Conservation (phyloP, 2,329 filamentous ascomycete genomes). For the Ramichloridium luteum region DNA sequence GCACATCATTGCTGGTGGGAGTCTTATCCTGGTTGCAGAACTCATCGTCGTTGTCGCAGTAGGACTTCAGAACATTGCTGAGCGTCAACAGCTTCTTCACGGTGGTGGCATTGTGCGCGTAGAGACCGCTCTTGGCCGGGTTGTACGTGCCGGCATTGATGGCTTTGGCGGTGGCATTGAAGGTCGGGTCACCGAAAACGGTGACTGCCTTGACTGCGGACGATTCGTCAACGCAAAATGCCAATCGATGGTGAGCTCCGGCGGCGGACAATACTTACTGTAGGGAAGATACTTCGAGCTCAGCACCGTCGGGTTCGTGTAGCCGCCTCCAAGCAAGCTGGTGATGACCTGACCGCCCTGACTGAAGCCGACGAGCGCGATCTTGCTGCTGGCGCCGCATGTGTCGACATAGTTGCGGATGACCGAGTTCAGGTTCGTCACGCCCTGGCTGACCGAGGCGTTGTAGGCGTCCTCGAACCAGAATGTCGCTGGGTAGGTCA, state of each 20-base stretch:
- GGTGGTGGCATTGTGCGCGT: neutral
- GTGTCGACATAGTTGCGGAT: constrained; percentile 28
- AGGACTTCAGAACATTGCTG: neutral
- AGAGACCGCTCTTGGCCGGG: neutral
- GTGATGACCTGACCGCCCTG: neutral
- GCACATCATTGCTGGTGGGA: neutral
- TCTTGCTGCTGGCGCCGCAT: neutral
- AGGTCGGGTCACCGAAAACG: constrained; percentile 1
- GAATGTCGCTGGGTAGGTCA: too few relatives aligned
- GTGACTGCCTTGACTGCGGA: too few relatives aligned
- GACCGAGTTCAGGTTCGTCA: neutral
- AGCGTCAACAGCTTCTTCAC: neutral
- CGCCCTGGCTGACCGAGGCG: neutral
- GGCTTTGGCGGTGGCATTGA: neutral
- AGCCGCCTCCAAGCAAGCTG: neutral
- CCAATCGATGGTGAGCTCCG: too few relatives aligned
- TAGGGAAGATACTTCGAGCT: neutral
- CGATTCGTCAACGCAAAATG: too few relatives aligned
- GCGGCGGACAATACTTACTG: too few relatives aligned
- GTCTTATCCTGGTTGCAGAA: neutral
- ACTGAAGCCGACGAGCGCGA: neutral
- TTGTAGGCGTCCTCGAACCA: too few relatives aligned
- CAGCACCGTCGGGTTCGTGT: neutral
- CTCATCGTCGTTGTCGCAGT: constrained; percentile 1
- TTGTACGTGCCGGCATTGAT: neutral